A percentile compares a stretch with the other conserved stretches of the same genome.
phyloP scores from a whole-genome alignment of 1,284 basidiomycete genomes.

The Ceratobasidium theobromae region DNA sequence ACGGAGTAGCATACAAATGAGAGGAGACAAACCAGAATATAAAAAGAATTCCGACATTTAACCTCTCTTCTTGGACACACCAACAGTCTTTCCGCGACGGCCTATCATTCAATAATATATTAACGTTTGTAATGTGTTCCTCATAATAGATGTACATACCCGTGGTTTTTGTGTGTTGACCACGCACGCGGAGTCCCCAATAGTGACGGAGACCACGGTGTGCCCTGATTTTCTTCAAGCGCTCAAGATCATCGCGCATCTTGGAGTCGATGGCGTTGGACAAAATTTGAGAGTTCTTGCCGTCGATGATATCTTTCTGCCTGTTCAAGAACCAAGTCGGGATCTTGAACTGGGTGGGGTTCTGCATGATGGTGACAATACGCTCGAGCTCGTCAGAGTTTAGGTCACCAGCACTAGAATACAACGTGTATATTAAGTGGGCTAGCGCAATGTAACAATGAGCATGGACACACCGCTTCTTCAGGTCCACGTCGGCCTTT shows the following conservation, averaged over 20 bases:
- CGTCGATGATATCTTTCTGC: conserved; percentile 97
- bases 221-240: conserved; percentile 98
- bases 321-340: conserved; percentile 99
- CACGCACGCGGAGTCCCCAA: conserved; percentile 93
- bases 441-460: not conserved
- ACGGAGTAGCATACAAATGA: conserved; percentile 28
- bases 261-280: conserved; percentile 99
- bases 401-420: conserved; percentile 80
- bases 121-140: not conserved
- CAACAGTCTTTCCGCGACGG: conserved; percentile 88
- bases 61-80: conserved; percentile 90
- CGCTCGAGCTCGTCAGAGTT: conserved; percentile 98
- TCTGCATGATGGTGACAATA: conserved; percentile 99
- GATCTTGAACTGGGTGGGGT: conserved; percentile 99
- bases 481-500: conserved; percentile 99
- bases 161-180: conserved; percentile 99
- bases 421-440: not conserved
- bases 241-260: conserved; percentile 97
- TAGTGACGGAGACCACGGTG: conserved; percentile 98
- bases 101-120: conserved; percentile 49
- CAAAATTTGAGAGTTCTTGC: conserved; percentile 94
- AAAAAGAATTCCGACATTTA: conserved; percentile 47
- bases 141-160: conserved; percentile 53
- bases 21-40: not conserved
- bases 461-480: conserved; percentile 97